Conservation (phyloP, 176 grass and related monocot species). For the Phoenix dactylifera region DNA sequence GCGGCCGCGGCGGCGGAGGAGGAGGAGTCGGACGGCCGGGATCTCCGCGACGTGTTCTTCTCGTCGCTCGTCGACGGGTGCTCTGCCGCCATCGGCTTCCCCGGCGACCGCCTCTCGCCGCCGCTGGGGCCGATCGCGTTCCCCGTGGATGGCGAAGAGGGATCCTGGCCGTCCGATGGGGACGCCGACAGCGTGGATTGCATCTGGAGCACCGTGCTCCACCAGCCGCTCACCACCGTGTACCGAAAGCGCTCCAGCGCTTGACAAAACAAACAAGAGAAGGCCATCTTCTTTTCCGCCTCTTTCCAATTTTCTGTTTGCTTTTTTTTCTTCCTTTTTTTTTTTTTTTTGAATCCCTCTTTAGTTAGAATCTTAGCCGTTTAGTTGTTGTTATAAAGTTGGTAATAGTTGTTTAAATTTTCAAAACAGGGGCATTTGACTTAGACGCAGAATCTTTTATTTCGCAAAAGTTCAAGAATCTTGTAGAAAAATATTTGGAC, state of each 20-base stretch:
- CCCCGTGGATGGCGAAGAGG: slow-evolving; percentile 15
- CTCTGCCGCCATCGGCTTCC: slow-evolving; percentile 25
- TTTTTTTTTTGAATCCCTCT: slow-evolving; percentile 11
- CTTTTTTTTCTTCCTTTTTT: too few relatives aligned
- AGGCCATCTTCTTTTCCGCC: too few relatives aligned
- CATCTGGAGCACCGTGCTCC: slow-evolving; percentile 48
- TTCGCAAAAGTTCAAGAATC: too few relatives aligned
- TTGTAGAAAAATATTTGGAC: too few relatives aligned
- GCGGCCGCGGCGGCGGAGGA: too few relatives aligned
- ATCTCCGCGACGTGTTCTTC: slow-evolving; percentile 74
- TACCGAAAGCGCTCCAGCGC: background rate
- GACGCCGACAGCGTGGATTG: slow-evolving; percentile 46
- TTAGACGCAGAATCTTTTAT: too few relatives aligned
- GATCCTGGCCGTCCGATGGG: slow-evolving; percentile 26
- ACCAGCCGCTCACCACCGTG: slow-evolving; percentile 15
- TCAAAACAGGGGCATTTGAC: too few relatives aligned
- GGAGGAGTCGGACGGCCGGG: background rate
- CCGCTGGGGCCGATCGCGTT: background rate
- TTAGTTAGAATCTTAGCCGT: too few relatives aligned
- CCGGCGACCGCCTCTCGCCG: slow-evolving; percentile 35
- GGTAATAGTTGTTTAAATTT: too few relatives aligned
- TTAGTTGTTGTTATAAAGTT: too few relatives aligned
- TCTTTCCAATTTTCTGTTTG: background rate
- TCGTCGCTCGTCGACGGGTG: slow-evolving; percentile 48
- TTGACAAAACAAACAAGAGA: too few relatives aligned